Evolutionary conservation across 2,329 filamentous ascomycete genomes (phyloP).

Genomic region (Blastomyces parvus): DNA sequence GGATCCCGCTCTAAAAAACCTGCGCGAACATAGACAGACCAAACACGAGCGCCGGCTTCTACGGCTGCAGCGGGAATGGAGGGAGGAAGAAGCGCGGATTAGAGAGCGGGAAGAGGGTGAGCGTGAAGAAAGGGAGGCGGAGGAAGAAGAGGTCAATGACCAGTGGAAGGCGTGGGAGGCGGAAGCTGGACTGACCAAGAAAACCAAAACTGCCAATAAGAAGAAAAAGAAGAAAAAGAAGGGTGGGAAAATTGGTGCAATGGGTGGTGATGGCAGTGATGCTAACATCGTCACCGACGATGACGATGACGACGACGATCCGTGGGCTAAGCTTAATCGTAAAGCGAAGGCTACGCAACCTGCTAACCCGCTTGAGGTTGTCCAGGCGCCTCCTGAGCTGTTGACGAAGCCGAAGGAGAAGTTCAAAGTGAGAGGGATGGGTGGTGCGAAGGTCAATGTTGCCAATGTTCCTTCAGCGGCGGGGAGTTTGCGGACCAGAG

Average conservation of each 20-base stretch:
- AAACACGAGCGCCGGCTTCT: slow-evolving; percentile 74
- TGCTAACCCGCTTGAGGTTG: slow-evolving; percentile 44
- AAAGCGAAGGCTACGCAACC: slow-evolving; percentile 48
- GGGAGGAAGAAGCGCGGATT: slow-evolving; percentile 44
- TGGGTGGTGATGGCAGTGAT: slow-evolving; percentile 36
- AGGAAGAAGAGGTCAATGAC: slow-evolving; percentile 53
- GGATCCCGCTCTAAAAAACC: slow-evolving; percentile 21
- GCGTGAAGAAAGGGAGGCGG: slow-evolving; percentile 55
- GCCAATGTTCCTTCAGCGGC: slow-evolving; percentile 58
- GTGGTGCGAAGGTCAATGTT: slow-evolving; percentile 57
- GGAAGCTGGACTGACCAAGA: slow-evolving; percentile 43
- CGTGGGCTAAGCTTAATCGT: slow-evolving; percentile 65
- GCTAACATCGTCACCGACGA: slow-evolving; percentile 27
- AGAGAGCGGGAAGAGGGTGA: slow-evolving; percentile 72
- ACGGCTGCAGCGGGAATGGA: slow-evolving; percentile 50
- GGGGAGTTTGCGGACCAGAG: slow-evolving; percentile 61
- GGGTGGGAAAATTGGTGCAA: slow-evolving; percentile 52
- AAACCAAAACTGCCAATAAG: slow-evolving; percentile 51
- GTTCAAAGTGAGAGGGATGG: slow-evolving; percentile 49
- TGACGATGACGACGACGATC: slow-evolving; percentile 45
- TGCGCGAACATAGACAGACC: slow-evolving; percentile 54
- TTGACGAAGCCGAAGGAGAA: slow-evolving; percentile 53
- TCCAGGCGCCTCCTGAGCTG: slow-evolving; percentile 65
- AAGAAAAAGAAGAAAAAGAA: slow-evolving; percentile 54
- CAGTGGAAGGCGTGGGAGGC: slow-evolving; percentile 54